A percentile compares a stretch with the other conserved stretches of the same genome.
Evolutionary conservation across 164 flowering plant species (phyloP).

Genomic region (Cinnamomum chago): DNA sequence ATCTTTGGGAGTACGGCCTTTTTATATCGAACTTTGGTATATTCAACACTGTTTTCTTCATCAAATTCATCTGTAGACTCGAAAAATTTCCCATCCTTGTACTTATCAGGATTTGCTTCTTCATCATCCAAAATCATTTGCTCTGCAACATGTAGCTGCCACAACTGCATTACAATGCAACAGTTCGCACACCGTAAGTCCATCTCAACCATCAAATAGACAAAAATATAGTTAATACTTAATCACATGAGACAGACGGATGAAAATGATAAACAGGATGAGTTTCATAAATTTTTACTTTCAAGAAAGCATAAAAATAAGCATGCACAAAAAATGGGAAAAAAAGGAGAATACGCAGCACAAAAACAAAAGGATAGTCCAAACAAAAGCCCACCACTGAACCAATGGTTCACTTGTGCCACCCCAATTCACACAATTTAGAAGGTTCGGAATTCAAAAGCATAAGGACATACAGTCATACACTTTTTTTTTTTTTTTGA

Average conservation of each 20-base stretch:
- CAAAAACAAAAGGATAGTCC: too few relatives aligned
- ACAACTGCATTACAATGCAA: slow-evolving; percentile 54
- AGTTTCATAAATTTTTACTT: neutral
- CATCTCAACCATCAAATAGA: neutral
- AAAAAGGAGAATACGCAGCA: too few relatives aligned
- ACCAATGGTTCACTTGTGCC: too few relatives aligned
- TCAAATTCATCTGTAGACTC: slow-evolving; percentile 62
- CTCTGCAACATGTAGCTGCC: slow-evolving; percentile 94
- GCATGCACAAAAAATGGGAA: neutral
- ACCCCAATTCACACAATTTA: too few relatives aligned
- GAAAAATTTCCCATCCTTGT: slow-evolving; percentile 50
- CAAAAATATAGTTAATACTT: neutral
- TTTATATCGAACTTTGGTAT: slow-evolving; percentile 55
- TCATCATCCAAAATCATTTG: slow-evolving; percentile 90
- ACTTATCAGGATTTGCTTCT: slow-evolving; percentile 83
- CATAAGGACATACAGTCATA: too few relatives aligned
- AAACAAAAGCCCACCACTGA: too few relatives aligned
- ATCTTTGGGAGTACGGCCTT: slow-evolving; percentile 53
- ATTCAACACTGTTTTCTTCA: slow-evolving; percentile 59
- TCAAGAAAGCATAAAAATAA: neutral
- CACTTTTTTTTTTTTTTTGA: too few relatives aligned
- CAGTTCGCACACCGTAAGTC: neutral
- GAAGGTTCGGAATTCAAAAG: too few relatives aligned
- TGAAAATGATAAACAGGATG: neutral
- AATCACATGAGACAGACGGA: neutral